Percentiles rank a stretch among this genome's conserved stretches.
Evolutionary conservation across 2,329 filamentous ascomycete genomes (phyloP).

Genomic region (Diaporthe sp.): DNA sequence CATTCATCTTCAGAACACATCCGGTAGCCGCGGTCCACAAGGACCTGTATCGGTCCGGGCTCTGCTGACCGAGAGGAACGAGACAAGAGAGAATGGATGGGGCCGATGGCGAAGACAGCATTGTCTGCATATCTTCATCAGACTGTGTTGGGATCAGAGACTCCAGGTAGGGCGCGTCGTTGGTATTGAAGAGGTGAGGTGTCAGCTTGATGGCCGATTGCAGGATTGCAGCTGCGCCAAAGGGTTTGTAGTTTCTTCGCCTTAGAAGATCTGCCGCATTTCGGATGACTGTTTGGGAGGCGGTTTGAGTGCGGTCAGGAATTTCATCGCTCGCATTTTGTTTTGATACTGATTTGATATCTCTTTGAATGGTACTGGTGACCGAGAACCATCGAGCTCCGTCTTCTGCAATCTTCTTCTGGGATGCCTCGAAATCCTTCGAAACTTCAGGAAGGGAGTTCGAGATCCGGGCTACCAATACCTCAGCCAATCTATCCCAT

Average conservation of each 20-base stretch:
- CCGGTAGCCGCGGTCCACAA: slow-evolving; percentile 63
- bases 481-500: slow-evolving; percentile 74
- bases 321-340: slow-evolving; percentile 43
- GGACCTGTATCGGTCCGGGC: slow-evolving; percentile 53
- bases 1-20: slow-evolving; percentile 54
- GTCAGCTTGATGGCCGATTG: slow-evolving; percentile 57
- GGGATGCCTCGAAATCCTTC: slow-evolving; percentile 80
- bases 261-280: slow-evolving; percentile 59
- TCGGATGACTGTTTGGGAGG: slow-evolving; percentile 53
- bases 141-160: slow-evolving; percentile 65
- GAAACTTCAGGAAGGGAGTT: slow-evolving; percentile 86
- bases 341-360: slow-evolving; percentile 43
- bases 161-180: slow-evolving; percentile 53
- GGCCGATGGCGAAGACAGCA: slow-evolving; percentile 79
- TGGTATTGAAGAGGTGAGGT: slow-evolving; percentile 57
- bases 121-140: slow-evolving; percentile 65
- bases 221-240: slow-evolving; percentile 65
- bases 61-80: slow-evolving; percentile 64
- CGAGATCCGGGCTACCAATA: slow-evolving; percentile 76
- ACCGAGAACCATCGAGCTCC: slow-evolving; percentile 78
- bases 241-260: slow-evolving; percentile 69
- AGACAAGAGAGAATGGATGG: slow-evolving; percentile 76
- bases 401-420: slow-evolving; percentile 76
- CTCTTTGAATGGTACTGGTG: slow-evolving; percentile 59
- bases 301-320: slow-evolving; percentile 47